These are phyloP conservation scores for Cavenderia fasciculata DNA, from an alignment of 78 protist genomes.

Conservation along the genomic window DNA sequence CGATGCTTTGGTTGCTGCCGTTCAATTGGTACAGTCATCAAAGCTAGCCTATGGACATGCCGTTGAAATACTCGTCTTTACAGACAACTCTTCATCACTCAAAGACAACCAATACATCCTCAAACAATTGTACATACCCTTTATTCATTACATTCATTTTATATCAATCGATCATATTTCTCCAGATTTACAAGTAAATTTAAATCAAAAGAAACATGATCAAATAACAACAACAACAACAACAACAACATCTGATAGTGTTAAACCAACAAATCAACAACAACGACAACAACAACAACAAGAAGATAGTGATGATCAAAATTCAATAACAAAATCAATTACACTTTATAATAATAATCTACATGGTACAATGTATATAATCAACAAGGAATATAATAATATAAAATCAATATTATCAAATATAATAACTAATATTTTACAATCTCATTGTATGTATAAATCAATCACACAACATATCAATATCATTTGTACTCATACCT, in stretches of 20 bases:
- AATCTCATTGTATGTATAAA: constrained; percentile 12
- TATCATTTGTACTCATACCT: not conserved
- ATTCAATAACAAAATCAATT: too few relatives aligned
- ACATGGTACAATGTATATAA: too few relatives aligned
- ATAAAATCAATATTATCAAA: too few relatives aligned
- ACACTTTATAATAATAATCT: too few relatives aligned
- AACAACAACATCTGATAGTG: not conserved
- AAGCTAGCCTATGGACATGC: constrained; percentile 12
- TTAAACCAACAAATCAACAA: not conserved
- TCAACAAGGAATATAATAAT: too few relatives aligned
- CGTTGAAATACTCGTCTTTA: constrained; percentile 35
- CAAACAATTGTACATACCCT: constrained; percentile 1
- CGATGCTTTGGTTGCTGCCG: constrained; percentile 6
- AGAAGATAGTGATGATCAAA: too few relatives aligned
- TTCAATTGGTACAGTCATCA: not conserved
- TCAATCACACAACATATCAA: not conserved
- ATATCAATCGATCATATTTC: too few relatives aligned
- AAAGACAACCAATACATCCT: not conserved
- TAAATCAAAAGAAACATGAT: not conserved
- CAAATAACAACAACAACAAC: not conserved
- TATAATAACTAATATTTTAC: too few relatives aligned
- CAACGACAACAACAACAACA: too few relatives aligned
- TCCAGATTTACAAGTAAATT: not conserved
- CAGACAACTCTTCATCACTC: constrained; percentile 40
- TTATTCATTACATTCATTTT: constrained; percentile 55